Evolutionary conservation across 1,284 basidiomycete species (phyloP), one percentile per base, ranked within the genome.

Genomic region (Fomitopsis pinicola): DNA sequence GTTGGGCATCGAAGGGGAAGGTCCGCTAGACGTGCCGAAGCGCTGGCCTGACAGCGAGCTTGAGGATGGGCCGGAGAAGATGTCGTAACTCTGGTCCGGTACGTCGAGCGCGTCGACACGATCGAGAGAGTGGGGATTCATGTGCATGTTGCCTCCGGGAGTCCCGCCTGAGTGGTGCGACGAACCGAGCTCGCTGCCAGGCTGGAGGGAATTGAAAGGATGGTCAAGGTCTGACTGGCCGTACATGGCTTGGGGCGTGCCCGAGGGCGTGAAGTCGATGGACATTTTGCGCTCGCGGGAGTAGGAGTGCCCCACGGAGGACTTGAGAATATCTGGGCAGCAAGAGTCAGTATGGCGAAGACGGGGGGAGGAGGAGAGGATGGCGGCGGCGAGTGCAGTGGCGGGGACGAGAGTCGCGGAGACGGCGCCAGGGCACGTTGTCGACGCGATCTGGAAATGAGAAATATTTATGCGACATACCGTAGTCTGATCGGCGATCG

Each of bases 1-100:
- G 38, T 81, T 84, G 15, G 76, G 78, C 28, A 86, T 76, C 33
- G 85, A 86, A 6, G 87, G 85, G 22, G 86, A 84, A 0, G 87
- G 86, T 54, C 87, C 85, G 52, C 83, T 84, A 76, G 86, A 87
- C 55, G 83, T 78, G 62, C 86, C 83, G 75, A 88, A 88, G 67
- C 87, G 78, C 63, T 82, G 78, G 60, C 82, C 80, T 59, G 77
- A 76, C 71, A 85, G 86, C 9, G 82, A 77, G 69, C 66, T 71
- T 35, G 68, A 65, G 44, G 69, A 69, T 42, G 78, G 75, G 68
- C 77, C 78, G 62, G 80, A 77, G 73, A 89, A 88, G 59, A 89
- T 74, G 71, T 86, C 82, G 74, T 88, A 88, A 67, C 73, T 74
- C 64, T 80, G 78, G 62, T 78, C 71, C 73, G 61, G 59, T 63